A percentile compares a stretch with the other conserved stretches of the same genome.
These are phyloP conservation scores for Fusarium multiceps DNA, from an alignment of 2,329 filamentous ascomycete species.

Conservation along the genomic window DNA sequence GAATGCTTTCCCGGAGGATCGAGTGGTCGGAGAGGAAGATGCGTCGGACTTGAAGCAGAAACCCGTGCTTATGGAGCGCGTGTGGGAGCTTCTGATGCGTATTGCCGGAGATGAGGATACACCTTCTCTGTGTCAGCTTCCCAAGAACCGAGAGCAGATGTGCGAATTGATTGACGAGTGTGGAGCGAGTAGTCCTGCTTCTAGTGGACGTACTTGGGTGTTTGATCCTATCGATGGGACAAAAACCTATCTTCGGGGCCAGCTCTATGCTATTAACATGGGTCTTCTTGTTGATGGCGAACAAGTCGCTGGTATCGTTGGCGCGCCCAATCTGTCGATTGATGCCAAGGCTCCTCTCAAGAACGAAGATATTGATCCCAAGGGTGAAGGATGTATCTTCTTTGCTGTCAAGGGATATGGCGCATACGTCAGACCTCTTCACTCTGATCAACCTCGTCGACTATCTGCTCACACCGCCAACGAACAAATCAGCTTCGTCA, in stretches of 20 bases:
- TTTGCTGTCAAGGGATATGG: conserved; percentile 63
- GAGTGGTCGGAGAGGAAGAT: conserved; percentile 67
- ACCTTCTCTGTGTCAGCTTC: conserved; percentile 48
- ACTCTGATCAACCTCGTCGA: conserved; percentile 42
- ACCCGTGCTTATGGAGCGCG: conserved; percentile 56
- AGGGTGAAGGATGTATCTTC: conserved; percentile 60
- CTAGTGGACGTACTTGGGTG: conserved; percentile 62
- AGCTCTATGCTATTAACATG: conserved; percentile 69
- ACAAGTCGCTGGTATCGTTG: conserved; percentile 63
- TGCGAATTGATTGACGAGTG: conserved; percentile 66
- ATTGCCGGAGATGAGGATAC: conserved; percentile 45
- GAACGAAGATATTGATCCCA: conserved; percentile 58
- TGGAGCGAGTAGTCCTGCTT: conserved; percentile 54
- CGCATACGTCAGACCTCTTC: conserved; percentile 58
- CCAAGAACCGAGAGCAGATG: conserved; percentile 57
- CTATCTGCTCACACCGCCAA: conserved; percentile 49
- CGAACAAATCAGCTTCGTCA: conserved; percentile 57
- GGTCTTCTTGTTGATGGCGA: conserved; percentile 62
- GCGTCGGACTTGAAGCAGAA: conserved; percentile 60
- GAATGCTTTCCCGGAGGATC: conserved; percentile 61
- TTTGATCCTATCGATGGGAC: conserved; percentile 72
- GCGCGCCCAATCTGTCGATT: conserved; percentile 58
- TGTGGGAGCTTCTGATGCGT: conserved; percentile 59
- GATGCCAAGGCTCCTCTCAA: conserved; percentile 54
- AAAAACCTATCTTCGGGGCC: conserved; percentile 64